Conservation (phyloP, 495 filamentous ascomycete genomes). For the Aspergillus cristatus region DNA sequence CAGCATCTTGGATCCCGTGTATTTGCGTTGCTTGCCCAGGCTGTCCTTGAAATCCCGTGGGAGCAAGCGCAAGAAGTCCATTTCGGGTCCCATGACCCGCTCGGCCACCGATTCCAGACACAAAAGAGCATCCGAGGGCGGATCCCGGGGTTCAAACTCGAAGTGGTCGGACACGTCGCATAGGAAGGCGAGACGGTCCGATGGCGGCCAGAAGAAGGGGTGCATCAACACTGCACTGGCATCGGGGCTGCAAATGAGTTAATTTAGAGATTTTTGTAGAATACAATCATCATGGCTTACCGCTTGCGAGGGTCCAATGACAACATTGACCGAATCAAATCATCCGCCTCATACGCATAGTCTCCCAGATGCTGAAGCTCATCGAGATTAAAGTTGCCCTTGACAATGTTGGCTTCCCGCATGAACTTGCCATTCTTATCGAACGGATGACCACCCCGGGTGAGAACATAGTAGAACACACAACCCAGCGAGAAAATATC, state of each 20-base stretch:
- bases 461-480: constrained; percentile 93
- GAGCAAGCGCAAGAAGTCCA: constrained; percentile 69
- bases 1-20: constrained; percentile 70
- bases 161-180: constrained; percentile 93
- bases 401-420: constrained; percentile 93
- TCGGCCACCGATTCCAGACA: constrained; percentile 50
- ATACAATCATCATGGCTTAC: constrained; percentile 24
- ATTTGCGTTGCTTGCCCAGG: constrained; percentile 91
- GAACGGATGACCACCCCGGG: constrained; percentile 85
- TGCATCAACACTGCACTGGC: constrained; percentile 73
- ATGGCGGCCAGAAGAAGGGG: constrained; percentile 90
- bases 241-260: constrained; percentile 51
- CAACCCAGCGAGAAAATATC: constrained; percentile 95
- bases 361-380: constrained; percentile 64
- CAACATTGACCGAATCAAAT: constrained; percentile 81
- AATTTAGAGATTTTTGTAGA: too few relatives aligned
- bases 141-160: constrained; percentile 78
- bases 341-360: constrained; percentile 75
- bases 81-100: constrained; percentile 45
- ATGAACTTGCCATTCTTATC: constrained; percentile 89
- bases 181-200: constrained; percentile 81
- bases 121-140: constrained; percentile 56
- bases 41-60: constrained; percentile 76
- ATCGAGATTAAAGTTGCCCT: constrained; percentile 65
- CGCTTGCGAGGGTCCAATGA: constrained; percentile 57